Conservation (phyloP, 1,284 basidiomycete genomes). For the Puccinia horiana region DNA sequence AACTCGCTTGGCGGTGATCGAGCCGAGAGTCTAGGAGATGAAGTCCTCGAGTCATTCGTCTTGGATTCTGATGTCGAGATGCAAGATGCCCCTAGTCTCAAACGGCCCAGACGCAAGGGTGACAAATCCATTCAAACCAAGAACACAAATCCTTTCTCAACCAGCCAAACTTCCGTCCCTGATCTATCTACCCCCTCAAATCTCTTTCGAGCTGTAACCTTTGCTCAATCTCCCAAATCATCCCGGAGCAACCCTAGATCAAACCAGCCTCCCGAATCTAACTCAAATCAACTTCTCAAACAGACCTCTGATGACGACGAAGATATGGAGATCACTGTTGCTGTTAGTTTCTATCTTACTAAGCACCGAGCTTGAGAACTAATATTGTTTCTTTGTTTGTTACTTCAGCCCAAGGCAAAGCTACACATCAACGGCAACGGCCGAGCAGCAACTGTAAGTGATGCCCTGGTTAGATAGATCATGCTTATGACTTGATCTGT, state of each 20-base stretch:
- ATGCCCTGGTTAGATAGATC: not conserved
- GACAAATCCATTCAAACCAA: not conserved
- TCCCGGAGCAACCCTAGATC: constrained; percentile 11
- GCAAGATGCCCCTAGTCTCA: not conserved
- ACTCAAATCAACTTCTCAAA: not conserved
- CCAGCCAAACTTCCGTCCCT: not conserved
- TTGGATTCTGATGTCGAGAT: not conserved
- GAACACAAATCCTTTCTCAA: not conserved
- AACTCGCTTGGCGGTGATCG: not conserved
- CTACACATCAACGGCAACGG: not conserved
- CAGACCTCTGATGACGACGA: constrained; percentile 20
- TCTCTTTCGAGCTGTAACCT: not conserved
- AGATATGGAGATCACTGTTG: constrained; percentile 1
- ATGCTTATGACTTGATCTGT: not conserved
- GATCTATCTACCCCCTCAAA: not conserved
- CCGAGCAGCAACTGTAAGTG: constrained; percentile 27
- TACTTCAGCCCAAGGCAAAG: constrained; percentile 21
- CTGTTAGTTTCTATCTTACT: not conserved
- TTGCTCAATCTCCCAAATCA: constrained; percentile 3
- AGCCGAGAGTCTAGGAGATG: not conserved
- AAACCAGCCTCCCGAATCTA: not conserved
- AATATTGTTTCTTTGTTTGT: not conserved
- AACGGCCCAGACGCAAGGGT: not conserved
- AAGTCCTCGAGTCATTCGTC: not conserved
- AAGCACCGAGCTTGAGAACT: not conserved